Evolutionary conservation across 2,329 filamentous ascomycete genomes (phyloP), one percentile per base, ranked within the genome.

Genomic region (Colletotrichum endophyticum): DNA sequence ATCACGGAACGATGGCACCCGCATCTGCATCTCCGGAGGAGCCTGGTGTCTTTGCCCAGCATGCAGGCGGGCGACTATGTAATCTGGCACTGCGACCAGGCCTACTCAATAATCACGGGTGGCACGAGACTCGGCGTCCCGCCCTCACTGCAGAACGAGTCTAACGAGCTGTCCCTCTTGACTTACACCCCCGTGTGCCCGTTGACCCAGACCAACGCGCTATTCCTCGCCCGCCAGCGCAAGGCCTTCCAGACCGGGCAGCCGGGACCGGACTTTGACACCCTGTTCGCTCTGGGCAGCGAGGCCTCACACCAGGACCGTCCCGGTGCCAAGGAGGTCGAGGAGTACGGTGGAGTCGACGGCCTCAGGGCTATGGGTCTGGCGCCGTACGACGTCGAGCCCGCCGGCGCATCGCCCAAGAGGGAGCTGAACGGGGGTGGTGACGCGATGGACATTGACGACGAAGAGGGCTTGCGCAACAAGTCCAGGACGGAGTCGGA

Each of bases 1-100:
- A 87, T 91, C 59, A 91, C 90, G 2, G 89, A 91, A 79, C 85
- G 87, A 13, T 91, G 90, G 90, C 90, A 91, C 79, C 90, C 90
- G 25, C 90, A 91, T 73, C 84, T 91, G 15, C 85, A 88, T 80
- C 86, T 91, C 62, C 86, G 88, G 75, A 84, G 86, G 72, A 91
- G 88, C 77, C 87, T 91, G 77, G 86, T 91, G 73, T 89, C 89
- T n/a, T 86, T 91, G 63, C 90, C 90, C 5, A 89, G 88, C 12
- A 82, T 91, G 59, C 88, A 88, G 76, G 86, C 89, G 0, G 90
- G 90, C 79, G 90, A 91, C 84, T 91, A 91, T 80, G 89, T 91
- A 76, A 83, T 91, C 78, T 91, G 90, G 90, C 90, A 91, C 79
- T 89, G 89, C 27, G 90, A 91, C 78, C 86, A 91, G 76, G 87